A percentile compares a stretch with the other conserved stretches of the same genome.
Evolutionary conservation across 495 filamentous ascomycete species (phyloP).

Genomic region (Penicillium turbatum): DNA sequence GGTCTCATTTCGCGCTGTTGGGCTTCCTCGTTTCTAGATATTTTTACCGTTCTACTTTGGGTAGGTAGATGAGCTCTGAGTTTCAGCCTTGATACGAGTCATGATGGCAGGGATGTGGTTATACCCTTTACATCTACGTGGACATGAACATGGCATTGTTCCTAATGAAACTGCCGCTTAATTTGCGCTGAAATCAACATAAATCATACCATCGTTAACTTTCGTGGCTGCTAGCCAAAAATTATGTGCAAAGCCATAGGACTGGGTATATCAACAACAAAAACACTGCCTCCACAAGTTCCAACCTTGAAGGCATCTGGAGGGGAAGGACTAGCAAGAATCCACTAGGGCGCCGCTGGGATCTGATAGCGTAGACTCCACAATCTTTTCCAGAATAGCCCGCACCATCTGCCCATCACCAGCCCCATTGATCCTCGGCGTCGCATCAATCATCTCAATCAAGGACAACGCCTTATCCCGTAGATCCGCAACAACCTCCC

Average conservation of each 20-base stretch:
- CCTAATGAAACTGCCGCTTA: conserved; percentile 3
- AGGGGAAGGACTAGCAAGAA: too few relatives aligned
- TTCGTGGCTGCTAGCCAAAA: conserved; percentile 3
- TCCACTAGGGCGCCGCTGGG: background rate
- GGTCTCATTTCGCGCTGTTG: background rate
- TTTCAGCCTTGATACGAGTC: background rate
- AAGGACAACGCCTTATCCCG: conserved; percentile 60
- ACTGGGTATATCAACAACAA: conserved; percentile 3
- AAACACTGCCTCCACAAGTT: background rate
- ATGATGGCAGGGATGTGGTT: conserved; percentile 5
- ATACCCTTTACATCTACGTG: conserved; percentile 3
- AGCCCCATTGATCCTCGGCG: conserved; percentile 27
- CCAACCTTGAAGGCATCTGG: background rate
- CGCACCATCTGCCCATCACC: conserved; percentile 40
- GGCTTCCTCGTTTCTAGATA: background rate
- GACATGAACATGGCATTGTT: conserved; percentile 4
- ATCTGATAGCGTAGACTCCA: conserved; percentile 35
- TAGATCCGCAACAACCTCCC: conserved; percentile 62
- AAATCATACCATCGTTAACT: conserved; percentile 6
- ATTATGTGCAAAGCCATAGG: background rate
- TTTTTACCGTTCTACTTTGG: background rate
- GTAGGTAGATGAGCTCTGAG: background rate
- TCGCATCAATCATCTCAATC: conserved; percentile 63
- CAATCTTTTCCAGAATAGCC: conserved; percentile 46
- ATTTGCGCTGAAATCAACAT: background rate